Percentiles rank a stretch among this genome's conserved stretches.
phyloP scores from a whole-genome alignment of 2,329 filamentous ascomycete genomes.

The Ciborinia camelliae region DNA sequence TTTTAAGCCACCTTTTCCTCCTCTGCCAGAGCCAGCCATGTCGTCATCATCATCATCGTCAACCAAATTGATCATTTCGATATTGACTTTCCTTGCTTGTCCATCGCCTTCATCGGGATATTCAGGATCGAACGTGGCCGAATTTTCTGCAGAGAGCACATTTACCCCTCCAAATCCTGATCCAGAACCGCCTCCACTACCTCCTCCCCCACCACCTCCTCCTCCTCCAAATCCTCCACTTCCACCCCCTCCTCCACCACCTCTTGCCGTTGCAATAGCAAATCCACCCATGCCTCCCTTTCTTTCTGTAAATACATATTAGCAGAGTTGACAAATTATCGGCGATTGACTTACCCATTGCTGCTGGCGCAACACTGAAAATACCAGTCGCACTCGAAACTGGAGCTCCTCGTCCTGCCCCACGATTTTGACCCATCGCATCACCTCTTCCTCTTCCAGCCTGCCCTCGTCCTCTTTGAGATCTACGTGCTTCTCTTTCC shows the following conservation, averaged over 20 bases:
- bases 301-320: slow-evolving; percentile 7
- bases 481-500: slow-evolving; percentile 23
- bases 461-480: slow-evolving; percentile 26
- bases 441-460: slow-evolving; percentile 35
- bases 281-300: slow-evolving; percentile 7
- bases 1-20: slow-evolving; percentile 21
- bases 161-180: slow-evolving; percentile 6
- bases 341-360: slow-evolving; percentile 5
- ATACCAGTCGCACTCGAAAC: slow-evolving; percentile 28
- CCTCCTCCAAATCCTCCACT: slow-evolving; percentile 9
- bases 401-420: slow-evolving; percentile 20
- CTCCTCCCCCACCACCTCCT: neutral
- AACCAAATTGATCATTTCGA: slow-evolving; percentile 33
- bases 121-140: slow-evolving; percentile 25
- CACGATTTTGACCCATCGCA: slow-evolving; percentile 34
- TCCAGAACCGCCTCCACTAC: slow-evolving; percentile 12
- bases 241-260: slow-evolving; percentile 11
- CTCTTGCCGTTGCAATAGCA: slow-evolving; percentile 8
- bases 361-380: slow-evolving; percentile 22
- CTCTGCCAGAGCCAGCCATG: slow-evolving; percentile 14
- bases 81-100: slow-evolving; percentile 30
- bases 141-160: slow-evolving; percentile 8
- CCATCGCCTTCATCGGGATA: slow-evolving; percentile 34
- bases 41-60: slow-evolving; percentile 28
- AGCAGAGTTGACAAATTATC: neutral